Evolutionary conservation across 2,329 filamentous ascomycete genomes (phyloP), one percentile per base, ranked within the genome.

Genomic region (Zalaria obscura): DNA sequence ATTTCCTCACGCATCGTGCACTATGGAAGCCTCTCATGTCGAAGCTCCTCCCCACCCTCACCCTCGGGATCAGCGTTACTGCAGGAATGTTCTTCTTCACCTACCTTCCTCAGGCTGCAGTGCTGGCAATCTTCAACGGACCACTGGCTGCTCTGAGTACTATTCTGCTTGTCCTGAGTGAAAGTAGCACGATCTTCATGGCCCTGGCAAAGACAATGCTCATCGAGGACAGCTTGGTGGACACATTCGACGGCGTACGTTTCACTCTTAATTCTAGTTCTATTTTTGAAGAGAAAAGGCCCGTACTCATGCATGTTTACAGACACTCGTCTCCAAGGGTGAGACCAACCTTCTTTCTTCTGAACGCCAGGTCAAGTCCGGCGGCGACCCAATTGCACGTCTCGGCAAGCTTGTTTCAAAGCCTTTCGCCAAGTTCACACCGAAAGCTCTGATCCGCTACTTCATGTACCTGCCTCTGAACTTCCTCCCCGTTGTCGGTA

Each of bases 401-500:
- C 54, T 80, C 27, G 77, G 76, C 27, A 75, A 73, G 52, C 52
- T 76, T 38, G 55, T 73, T 31, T 68, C 65, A 49, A 72, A 67
- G 50, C 74, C 72, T 0, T 72, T 78, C 44, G 62, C 61, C 26
- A 65, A 69, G 45, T 71, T 71, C 43, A 66, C 66, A 0, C 66
- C 70, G 1, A 61, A 62, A 52, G 77, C 80, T 5, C 61, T 94
- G 36, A 65, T 94, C 33, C 71, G 84, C 35, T 89, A 89, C 53
- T 57, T 93, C 48, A 75, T 95, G 64, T 91, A 93, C 57, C 69
- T 94, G 35, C 88, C 89, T 7, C 70, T 96, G 46, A 96, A 95
- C 65, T 87, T 94, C 57, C 87, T 96, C 40, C 89, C 89, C 0
- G 72, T 95, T 0, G 75, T 94, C 11, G 89, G 89, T 4, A 94